Conservation (phyloP, 257 asterid species). For the Fraxinus anomala region DNA sequence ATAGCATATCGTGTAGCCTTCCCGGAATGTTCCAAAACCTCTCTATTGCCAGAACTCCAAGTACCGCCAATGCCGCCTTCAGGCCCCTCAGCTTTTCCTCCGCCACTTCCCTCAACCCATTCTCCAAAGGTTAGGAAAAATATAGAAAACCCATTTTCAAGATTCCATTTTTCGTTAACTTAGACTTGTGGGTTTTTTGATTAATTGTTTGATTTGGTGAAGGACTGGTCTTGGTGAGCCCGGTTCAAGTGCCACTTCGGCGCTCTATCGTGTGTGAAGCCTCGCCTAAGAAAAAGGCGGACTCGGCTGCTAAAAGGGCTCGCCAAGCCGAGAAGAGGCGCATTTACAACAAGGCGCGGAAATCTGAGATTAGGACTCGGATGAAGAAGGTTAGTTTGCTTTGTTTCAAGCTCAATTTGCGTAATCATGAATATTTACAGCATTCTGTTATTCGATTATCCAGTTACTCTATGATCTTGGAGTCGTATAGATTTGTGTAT, state of each 20-base stretch:
- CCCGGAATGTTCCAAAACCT: slow-evolving; percentile 50
- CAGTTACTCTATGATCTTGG: neutral
- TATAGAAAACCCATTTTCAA: neutral
- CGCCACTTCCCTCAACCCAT: slow-evolving; percentile 49
- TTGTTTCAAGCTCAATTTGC: neutral
- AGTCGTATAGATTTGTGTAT: neutral
- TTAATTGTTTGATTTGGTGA: neutral
- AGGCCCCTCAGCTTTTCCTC: slow-evolving; percentile 77
- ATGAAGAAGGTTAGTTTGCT: slow-evolving; percentile 71
- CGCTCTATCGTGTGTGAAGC: slow-evolving; percentile 75
- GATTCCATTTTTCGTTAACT: neutral
- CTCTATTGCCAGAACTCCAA: slow-evolving; percentile 41
- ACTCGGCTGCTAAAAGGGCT: slow-evolving; percentile 96
- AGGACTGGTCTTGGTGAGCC: slow-evolving; percentile 50
- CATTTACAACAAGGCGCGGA: slow-evolving; percentile 59
- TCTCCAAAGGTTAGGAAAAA: slow-evolving; percentile 56
- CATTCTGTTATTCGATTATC: neutral
- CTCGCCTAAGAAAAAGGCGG: slow-evolving; percentile 69
- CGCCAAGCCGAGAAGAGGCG: slow-evolving; percentile 97
- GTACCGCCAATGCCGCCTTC: slow-evolving; percentile 31
- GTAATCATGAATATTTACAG: neutral
- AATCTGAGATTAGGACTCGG: slow-evolving; percentile 84
- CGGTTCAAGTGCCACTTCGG: slow-evolving; percentile 49
- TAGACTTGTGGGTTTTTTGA: neutral
- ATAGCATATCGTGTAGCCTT: slow-evolving; percentile 57